Evolutionary conservation across 192 early-diverging fungal genomes (phyloP), one percentile per base, ranked within the genome.

Genomic region (Pilaira anomala): DNA sequence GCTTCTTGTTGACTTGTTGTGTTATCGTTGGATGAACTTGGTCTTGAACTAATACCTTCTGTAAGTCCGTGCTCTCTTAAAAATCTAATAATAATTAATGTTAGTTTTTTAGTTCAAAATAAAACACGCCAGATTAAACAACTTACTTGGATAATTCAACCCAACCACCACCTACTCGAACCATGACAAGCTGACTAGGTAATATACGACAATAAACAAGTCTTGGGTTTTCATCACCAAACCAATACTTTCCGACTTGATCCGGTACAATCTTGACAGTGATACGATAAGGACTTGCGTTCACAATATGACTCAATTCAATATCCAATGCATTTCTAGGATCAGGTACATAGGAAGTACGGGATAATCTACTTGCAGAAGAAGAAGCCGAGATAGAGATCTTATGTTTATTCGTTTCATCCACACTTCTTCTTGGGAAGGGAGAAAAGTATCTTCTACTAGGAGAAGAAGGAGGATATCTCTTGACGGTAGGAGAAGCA

Each of bases 81-180:
- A 59, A 39, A 61, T 46, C 4, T 5, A 42, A 26, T 4, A 41
- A 14, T 39, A 41, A 57, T 18, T 12, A 11, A 3, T 25, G 3
- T 53, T 46, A 22, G 28, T 55, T 56, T 33, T 7, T 3, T 6
- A 19, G 6, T 40, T 14, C 36, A 33, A 18, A 12, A 16, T 16
- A 21, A 21, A 16, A 18, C 0, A 9, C 3, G 2, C 21, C 16
- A 1, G 33, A 59, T n/a, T 36, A 21, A 9, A 19, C 8, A n/a
- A 44, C 59, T 48, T 56, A 84, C 79, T 82, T 82, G 22, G 83
- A 82, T 11, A 85, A 65, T 45, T 85, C 83, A 44, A 73, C 76
- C 85, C 85, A 87, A 26, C 85, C 85, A 45, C 85, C 85, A 39
- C 85, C 85, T 18, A 87, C 84, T 54, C 85, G 78, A 29, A 87